A percentile compares a stretch with the other conserved stretches of the same genome.
Evolutionary conservation across 2,329 filamentous ascomycete species (phyloP).

Genomic region (Fusarium papillatum): DNA sequence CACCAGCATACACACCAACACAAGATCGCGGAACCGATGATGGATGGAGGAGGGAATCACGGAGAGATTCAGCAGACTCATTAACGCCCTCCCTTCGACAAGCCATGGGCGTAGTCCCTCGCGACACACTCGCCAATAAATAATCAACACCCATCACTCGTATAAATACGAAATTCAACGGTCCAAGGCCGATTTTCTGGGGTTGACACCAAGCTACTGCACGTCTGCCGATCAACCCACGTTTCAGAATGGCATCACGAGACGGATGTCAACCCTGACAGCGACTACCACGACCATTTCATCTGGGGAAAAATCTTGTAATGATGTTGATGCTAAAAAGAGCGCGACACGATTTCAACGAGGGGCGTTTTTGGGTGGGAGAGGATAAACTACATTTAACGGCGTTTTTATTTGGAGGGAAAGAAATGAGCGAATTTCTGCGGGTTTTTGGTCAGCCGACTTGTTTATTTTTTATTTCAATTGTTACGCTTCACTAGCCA

Average conservation of each 20-base stretch:
- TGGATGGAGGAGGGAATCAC: slow-evolving; percentile 5
- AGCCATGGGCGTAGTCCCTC: slow-evolving; percentile 37
- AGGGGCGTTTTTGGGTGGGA: slow-evolving; percentile 17
- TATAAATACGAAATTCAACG: not conserved
- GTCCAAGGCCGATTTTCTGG: not conserved
- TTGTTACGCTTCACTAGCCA: slow-evolving; percentile 18
- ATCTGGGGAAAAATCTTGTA: not conserved
- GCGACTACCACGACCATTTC: not conserved
- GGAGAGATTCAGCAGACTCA: slow-evolving; percentile 37
- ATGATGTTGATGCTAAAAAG: not conserved
- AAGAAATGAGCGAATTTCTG: not conserved
- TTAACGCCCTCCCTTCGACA: slow-evolving; percentile 41
- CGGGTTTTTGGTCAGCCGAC: not conserved
- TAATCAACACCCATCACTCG: slow-evolving; percentile 3
- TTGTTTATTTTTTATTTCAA: not conserved
- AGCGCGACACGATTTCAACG: slow-evolving; percentile 6
- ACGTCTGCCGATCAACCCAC: slow-evolving; percentile 22
- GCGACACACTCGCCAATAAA: slow-evolving; percentile 35
- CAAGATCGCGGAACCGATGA: slow-evolving; percentile 20
- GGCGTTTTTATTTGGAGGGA: slow-evolving; percentile 15
- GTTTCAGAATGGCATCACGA: not conserved
- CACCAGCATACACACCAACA: slow-evolving; percentile 23
- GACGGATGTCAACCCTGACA: not conserved
- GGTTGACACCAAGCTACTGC: slow-evolving; percentile 20
- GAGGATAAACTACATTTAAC: not conserved